phyloP scores from a whole-genome alignment of 306 rosid genomes.

The Sicyos edulis region DNA sequence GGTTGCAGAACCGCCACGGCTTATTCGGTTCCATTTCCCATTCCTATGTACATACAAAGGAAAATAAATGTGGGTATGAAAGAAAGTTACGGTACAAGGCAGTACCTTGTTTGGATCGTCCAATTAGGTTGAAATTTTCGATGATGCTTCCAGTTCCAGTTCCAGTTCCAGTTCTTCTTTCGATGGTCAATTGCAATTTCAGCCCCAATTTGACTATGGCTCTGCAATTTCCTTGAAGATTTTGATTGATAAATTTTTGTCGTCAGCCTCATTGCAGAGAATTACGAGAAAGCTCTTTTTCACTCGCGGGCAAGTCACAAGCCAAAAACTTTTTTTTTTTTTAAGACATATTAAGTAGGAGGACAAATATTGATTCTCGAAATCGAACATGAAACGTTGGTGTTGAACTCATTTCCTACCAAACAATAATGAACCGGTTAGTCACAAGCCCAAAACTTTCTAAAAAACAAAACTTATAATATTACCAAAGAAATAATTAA shows the following conservation, averaged over 20 bases:
- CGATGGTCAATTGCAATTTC: constrained; percentile 5
- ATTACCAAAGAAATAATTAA: too few relatives aligned
- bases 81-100: constrained; percentile 5
- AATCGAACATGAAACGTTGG: too few relatives aligned
- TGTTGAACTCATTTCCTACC: too few relatives aligned
- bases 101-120: constrained; percentile 11
- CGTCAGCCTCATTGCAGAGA: neutral
- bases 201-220: neutral
- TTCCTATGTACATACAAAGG: neutral
- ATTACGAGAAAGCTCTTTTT: neutral
- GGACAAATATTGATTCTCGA: too few relatives aligned
- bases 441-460: too few relatives aligned
- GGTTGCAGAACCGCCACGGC: constrained; percentile 14
- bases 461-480: too few relatives aligned
- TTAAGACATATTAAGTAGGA: too few relatives aligned
- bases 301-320: neutral
- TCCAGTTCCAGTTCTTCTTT: constrained; percentile 6
- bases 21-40: constrained; percentile 2
- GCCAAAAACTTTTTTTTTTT: too few relatives aligned
- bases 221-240: neutral
- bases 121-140: constrained; percentile 16
- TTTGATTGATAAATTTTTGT: neutral
- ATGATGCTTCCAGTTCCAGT: too few relatives aligned
- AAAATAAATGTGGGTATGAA: neutral
- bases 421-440: too few relatives aligned